A percentile compares a stretch with the other conserved stretches of the same genome.
Conservation (phyloP, 2,329 filamentous ascomycete species). For the Pseudohalonectria lignicola region DNA sequence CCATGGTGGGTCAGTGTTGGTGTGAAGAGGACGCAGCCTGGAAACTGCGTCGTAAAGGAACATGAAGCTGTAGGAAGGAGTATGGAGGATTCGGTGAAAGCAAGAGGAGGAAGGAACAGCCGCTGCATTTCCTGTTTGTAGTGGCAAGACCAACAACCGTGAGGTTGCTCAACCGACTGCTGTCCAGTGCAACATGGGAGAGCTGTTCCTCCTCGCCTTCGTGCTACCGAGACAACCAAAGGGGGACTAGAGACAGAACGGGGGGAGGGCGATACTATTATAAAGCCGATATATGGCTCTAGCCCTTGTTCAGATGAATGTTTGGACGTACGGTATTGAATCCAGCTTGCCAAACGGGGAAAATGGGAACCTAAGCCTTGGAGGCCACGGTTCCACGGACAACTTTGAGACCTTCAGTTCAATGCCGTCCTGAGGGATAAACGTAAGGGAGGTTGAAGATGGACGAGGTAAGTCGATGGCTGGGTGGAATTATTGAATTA, state of each 20-base stretch:
- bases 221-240: background rate
- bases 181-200: background rate
- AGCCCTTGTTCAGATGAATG: background rate
- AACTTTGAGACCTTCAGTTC: no score
- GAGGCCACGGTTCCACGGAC: slow-evolving; percentile 2
- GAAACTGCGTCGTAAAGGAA: background rate
- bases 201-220: background rate
- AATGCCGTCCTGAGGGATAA: no score
- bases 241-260: background rate
- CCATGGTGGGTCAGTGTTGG: slow-evolving; percentile 1
- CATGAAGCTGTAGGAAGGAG: background rate
- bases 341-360: slow-evolving; percentile 1
- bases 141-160: background rate
- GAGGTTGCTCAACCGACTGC: background rate
- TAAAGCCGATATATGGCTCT: no score
- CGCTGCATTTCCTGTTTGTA: background rate
- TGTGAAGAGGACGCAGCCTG: background rate
- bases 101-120: background rate
- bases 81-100: background rate
- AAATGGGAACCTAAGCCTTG: slow-evolving; percentile 2
- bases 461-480: background rate
- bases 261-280: background rate
- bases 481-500: background rate
- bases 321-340: slow-evolving; percentile 2
- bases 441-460: no score